Evolutionary conservation across 768 basidiomycete species (phyloP), one percentile per base, ranked within the genome.

Genomic region (Rhizopogon vulgaris): DNA sequence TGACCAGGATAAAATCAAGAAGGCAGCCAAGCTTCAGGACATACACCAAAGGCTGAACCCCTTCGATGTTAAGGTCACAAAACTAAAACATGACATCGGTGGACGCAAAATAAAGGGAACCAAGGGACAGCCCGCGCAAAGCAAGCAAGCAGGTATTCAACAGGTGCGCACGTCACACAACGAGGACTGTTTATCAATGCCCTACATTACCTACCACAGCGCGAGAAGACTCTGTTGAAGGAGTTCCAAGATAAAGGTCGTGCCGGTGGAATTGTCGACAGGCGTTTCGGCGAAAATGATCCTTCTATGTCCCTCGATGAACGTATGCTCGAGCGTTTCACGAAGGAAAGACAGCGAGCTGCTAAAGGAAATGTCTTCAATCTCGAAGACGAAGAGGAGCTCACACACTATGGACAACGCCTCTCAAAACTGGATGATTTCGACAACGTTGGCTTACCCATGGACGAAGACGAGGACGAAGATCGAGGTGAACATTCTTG

Each of bases 301-400:
- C 85, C 94, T 2, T 78, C 84, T 9, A 84, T 98, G 80, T 85
- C 89, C n/a, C 74, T 93, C 30, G 96, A 99, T 66, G 95, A 98
- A 58, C 87, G 93, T 55, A 97, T 97, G 86, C 77, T 97, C 36
- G 94, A 95, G 68, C 86, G 96, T 28, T 98, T 97, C 66, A 97
- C 94, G 9, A 79, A 79, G 57, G 94, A 98, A 69, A 75, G 92
- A 54, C 90, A 94, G 64, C 78, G 86, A 17, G 69, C 82, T 8
- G 85, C 86, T 32, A 90, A 85, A 69, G 83, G 85, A 38, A 75
- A 73, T 8, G 75, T 82, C 11, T 97, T 96, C 78, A 94, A 94
- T 61, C 75, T 98, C 36, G 94, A 94, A 53, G 90, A 90, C 55
- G 93, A 93, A 58, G 88, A 89, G 47, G 90, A 95, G 41, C 77